Percentiles rank a stretch among this genome's conserved stretches.
phyloP scores from a whole-genome alignment of 2,329 filamentous ascomycete species.

The Fusarium equiseti region DNA sequence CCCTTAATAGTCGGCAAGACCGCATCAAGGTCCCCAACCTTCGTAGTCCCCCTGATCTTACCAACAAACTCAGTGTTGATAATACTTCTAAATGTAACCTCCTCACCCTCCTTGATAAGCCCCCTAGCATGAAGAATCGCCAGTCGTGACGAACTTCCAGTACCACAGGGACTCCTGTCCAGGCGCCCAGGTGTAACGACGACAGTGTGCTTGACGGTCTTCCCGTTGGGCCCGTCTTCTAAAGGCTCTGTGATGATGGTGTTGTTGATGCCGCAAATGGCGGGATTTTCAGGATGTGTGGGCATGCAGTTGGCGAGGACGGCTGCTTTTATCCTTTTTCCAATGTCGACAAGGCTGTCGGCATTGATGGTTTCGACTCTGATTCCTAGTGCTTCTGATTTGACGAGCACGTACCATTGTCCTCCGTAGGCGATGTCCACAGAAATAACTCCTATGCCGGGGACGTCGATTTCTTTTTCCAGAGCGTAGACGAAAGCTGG shows the following conservation, averaged over 20 bases:
- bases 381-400: conserved; percentile 16
- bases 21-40: conserved; percentile 14
- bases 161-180: conserved; percentile 19
- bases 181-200: conserved; percentile 13
- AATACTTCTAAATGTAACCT: conserved; percentile 16
- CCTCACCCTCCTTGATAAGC: conserved; percentile 2
- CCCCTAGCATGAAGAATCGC: conserved; percentile 13
- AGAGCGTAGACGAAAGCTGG: conserved; percentile 17
- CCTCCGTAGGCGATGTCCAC: conserved; percentile 23
- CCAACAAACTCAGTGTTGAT: conserved; percentile 26
- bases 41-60: not conserved
- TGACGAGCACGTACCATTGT: conserved; percentile 26
- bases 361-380: conserved; percentile 23
- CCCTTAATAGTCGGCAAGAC: conserved; percentile 18
- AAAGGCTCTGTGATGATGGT: conserved; percentile 51
- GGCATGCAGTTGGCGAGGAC: conserved; percentile 52
- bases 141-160: conserved; percentile 13
- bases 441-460: not conserved
- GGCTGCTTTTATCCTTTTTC: conserved; percentile 58
- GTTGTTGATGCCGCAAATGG: conserved; percentile 56
- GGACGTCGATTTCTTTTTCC: conserved; percentile 13
- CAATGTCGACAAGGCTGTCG: conserved; percentile 39
- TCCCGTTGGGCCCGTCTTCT: conserved; percentile 10
- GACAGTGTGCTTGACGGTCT: conserved; percentile 14
- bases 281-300: conserved; percentile 56